Evolutionary conservation across 2,329 filamentous ascomycete genomes (phyloP).

Genomic region (Colletotrichum navitas): DNA sequence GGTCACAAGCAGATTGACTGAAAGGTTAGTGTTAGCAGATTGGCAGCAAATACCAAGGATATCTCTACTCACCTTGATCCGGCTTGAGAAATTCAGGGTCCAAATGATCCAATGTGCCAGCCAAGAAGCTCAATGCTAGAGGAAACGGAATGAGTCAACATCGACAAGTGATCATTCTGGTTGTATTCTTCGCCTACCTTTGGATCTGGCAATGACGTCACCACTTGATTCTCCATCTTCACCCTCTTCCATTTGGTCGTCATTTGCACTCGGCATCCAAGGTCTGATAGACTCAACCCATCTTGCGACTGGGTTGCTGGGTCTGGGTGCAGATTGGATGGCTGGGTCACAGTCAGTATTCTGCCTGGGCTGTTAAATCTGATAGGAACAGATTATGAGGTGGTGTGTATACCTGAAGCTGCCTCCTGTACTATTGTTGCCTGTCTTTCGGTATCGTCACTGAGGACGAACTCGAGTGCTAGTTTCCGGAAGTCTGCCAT

Average conservation of each 20-base stretch:
- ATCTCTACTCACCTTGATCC: slow-evolving; percentile 60
- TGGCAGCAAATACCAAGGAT: slow-evolving; percentile 52
- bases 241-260: slow-evolving; percentile 51
- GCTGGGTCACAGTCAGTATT: slow-evolving; percentile 50
- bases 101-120: slow-evolving; percentile 64
- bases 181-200: slow-evolving; percentile 52
- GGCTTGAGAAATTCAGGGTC: slow-evolving; percentile 59
- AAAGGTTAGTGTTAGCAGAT: slow-evolving; percentile 49
- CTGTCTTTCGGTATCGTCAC: slow-evolving; percentile 59
- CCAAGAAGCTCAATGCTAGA: slow-evolving; percentile 68
- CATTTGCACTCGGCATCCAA: slow-evolving; percentile 63
- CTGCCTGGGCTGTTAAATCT: not conserved
- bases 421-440: slow-evolving; percentile 58
- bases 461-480: slow-evolving; percentile 67
- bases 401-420: slow-evolving; percentile 54
- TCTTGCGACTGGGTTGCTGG: slow-evolving; percentile 62
- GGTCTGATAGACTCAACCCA: slow-evolving; percentile 68
- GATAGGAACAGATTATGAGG: not conserved
- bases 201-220: slow-evolving; percentile 67
- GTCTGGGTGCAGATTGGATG: slow-evolving; percentile 59
- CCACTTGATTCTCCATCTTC: slow-evolving; percentile 58
- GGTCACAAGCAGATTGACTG: slow-evolving; percentile 61
- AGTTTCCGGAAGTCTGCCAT: slow-evolving; percentile 67
- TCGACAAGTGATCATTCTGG: slow-evolving; percentile 2
- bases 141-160: not conserved